These are phyloP conservation scores for Pseudonitzschia multistriata DNA, from an alignment of 108 stramenopile genomes.

Conservation along the genomic window DNA sequence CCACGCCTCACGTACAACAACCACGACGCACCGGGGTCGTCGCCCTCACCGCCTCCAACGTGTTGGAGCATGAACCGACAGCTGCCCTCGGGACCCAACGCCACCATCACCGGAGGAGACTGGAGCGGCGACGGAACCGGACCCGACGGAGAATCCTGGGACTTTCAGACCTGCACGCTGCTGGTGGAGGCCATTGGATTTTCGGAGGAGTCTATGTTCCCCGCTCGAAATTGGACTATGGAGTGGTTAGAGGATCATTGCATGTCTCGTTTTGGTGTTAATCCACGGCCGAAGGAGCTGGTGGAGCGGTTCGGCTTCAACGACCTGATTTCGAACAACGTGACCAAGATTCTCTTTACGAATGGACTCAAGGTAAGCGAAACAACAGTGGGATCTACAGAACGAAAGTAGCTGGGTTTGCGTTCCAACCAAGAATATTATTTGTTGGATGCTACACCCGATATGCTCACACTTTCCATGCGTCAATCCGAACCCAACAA, in stretches of 20 bases:
- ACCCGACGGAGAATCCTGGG: constrained; percentile 69
- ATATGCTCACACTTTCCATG: not conserved
- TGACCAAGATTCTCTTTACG: constrained; percentile 74
- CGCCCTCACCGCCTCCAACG: not conserved
- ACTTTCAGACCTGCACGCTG: constrained; percentile 51
- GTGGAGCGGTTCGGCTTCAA: constrained; percentile 22
- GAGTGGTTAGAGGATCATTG: constrained; percentile 59
- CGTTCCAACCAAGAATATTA: not conserved
- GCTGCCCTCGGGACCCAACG: constrained; percentile 63
- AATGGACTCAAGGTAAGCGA: constrained; percentile 54
- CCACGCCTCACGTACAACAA: not conserved
- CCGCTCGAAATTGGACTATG: constrained; percentile 56
- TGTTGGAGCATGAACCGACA: constrained; percentile 68
- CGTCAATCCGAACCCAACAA: not conserved
- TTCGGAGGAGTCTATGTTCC: constrained; percentile 68
- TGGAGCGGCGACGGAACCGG: constrained; percentile 87
- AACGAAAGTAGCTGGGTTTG: too few species aligned
- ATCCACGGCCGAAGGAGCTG: constrained; percentile 55
- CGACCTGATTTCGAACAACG: constrained; percentile 47
- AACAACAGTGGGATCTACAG: not conserved
- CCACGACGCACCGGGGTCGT: not conserved
- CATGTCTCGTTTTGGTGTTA: constrained; percentile 60
- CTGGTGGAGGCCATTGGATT: constrained; percentile 71
- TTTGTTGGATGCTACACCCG: not conserved
- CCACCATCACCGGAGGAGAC: constrained; percentile 70